phyloP scores from a whole-genome alignment of 192 early-diverging fungal genomes.

The Rhizoclosmatium sp. region DNA sequence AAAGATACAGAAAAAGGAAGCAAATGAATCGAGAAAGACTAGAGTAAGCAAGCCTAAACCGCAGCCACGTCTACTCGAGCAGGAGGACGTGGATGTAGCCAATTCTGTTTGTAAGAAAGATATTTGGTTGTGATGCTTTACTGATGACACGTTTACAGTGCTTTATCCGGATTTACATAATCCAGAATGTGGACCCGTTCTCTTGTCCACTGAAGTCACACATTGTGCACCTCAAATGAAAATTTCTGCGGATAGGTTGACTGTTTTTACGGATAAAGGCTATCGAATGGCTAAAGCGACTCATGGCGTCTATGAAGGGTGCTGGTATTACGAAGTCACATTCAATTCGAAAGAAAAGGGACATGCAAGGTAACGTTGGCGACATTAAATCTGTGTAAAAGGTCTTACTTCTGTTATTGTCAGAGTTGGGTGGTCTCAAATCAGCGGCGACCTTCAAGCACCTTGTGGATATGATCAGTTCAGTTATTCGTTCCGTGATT shows the following conservation, averaged over 20 bases:
- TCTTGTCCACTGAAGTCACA: constrained; percentile 62
- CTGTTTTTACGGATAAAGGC: constrained; percentile 74
- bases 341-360: constrained; percentile 60
- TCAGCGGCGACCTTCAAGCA: constrained; percentile 77
- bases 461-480: constrained; percentile 80
- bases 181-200: constrained; percentile 48
- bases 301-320: constrained; percentile 75
- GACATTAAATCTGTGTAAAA: background rate
- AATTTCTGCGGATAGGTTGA: constrained; percentile 62
- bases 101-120: constrained; percentile 48
- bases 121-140: no score
- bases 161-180: constrained; percentile 80
- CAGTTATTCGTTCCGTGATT: constrained; percentile 72
- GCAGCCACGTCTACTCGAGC: background rate
- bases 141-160: constrained; percentile 39
- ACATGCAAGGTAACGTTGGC: constrained; percentile 51
- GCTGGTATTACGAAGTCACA: constrained; percentile 79
- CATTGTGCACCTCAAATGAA: constrained; percentile 74
- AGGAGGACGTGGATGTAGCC: constrained; percentile 47
- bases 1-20: background rate
- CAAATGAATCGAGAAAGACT: background rate
- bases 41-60: constrained; percentile 14
- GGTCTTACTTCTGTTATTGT: background rate
- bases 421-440: constrained; percentile 80
- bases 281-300: constrained; percentile 81